Evolutionary conservation across 495 filamentous ascomycete species (phyloP).

Genomic region (Opeltia flavorubescens): DNA sequence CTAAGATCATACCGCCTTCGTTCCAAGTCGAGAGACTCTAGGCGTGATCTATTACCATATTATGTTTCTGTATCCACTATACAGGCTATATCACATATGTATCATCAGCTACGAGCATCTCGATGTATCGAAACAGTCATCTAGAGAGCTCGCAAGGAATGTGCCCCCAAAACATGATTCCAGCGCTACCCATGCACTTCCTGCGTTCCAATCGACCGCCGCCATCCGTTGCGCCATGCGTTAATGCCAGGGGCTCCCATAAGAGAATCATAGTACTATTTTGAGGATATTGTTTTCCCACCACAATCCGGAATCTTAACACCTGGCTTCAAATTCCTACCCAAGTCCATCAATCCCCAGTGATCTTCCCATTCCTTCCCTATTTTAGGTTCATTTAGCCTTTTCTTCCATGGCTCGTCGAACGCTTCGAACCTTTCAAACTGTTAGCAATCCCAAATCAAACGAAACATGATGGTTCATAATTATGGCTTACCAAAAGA

Average conservation of each 20-base stretch:
- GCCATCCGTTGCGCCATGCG: not conserved
- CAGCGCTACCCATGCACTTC: not conserved
- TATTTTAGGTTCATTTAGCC: slow-evolving; percentile 49
- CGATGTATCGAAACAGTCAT: too few species aligned
- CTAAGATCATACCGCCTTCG: not conserved
- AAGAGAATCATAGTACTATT: not conserved
- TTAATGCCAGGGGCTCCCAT: too few species aligned
- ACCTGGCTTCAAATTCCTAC: slow-evolving; percentile 72
- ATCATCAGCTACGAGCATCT: too few species aligned
- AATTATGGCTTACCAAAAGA: slow-evolving; percentile 60
- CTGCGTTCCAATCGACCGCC: not conserved
- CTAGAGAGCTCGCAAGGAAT: too few species aligned
- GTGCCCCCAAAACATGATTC: not conserved
- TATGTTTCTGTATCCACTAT: too few species aligned
- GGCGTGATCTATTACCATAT: too few species aligned
- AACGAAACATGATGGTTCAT: not conserved
- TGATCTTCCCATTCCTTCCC: slow-evolving; percentile 85
- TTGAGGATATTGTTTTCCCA: slow-evolving; percentile 45
- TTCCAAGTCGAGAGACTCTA: too few species aligned
- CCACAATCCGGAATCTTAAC: slow-evolving; percentile 80
- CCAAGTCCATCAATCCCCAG: slow-evolving; percentile 85
- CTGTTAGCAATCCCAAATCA: not conserved
- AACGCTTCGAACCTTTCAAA: slow-evolving; percentile 16
- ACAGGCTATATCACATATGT: too few species aligned
- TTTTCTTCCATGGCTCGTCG: slow-evolving; percentile 54